These are phyloP conservation scores for Cystoisospora suis DNA, from an alignment of 169 alveolate genomes.

Conservation along the genomic window DNA sequence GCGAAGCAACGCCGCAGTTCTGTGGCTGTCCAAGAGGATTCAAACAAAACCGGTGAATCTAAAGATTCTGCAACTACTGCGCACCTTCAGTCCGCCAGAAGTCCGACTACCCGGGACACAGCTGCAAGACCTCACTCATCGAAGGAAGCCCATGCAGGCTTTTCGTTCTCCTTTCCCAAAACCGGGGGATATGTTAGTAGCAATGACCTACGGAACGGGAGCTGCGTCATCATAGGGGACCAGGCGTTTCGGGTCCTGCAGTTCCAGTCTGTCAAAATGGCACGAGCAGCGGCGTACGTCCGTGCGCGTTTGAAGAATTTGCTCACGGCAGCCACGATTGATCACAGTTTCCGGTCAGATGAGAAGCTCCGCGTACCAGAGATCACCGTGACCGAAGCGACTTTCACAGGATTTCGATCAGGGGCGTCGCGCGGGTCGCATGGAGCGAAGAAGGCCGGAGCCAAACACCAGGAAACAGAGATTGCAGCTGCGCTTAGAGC, in stretches of 20 bases:
- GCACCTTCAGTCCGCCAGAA: too few relatives aligned
- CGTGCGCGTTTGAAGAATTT: slow-evolving; percentile 19
- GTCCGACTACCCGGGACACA: too few relatives aligned
- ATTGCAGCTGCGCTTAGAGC: too few relatives aligned
- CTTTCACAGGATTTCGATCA: slow-evolving; percentile 5
- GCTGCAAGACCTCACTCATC: too few relatives aligned
- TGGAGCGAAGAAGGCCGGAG: background rate
- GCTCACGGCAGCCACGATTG: slow-evolving; percentile 16
- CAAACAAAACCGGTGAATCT: too few relatives aligned
- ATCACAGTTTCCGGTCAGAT: slow-evolving; percentile 32
- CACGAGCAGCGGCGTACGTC: slow-evolving; percentile 36
- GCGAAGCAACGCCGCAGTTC: too few relatives aligned
- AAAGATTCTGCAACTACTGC: too few relatives aligned
- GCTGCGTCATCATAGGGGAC: background rate
- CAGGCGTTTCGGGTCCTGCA: slow-evolving; percentile 34
- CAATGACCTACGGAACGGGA: slow-evolving; percentile 26
- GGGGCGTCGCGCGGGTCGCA: slow-evolving; percentile 18
- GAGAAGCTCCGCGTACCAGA: slow-evolving; percentile 24
- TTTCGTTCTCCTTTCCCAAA: background rate
- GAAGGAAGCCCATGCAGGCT: slow-evolving; percentile 17
- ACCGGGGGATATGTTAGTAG: slow-evolving; percentile 16
- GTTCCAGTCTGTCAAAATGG: slow-evolving; percentile 34
- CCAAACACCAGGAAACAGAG: background rate
- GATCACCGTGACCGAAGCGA: slow-evolving; percentile 1
- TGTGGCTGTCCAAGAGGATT: too few relatives aligned